Percentiles rank a stretch among this genome's conserved stretches.
Evolutionary conservation across 2,329 filamentous ascomycete genomes (phyloP).

Genomic region (Erysiphe neolycopersici): DNA sequence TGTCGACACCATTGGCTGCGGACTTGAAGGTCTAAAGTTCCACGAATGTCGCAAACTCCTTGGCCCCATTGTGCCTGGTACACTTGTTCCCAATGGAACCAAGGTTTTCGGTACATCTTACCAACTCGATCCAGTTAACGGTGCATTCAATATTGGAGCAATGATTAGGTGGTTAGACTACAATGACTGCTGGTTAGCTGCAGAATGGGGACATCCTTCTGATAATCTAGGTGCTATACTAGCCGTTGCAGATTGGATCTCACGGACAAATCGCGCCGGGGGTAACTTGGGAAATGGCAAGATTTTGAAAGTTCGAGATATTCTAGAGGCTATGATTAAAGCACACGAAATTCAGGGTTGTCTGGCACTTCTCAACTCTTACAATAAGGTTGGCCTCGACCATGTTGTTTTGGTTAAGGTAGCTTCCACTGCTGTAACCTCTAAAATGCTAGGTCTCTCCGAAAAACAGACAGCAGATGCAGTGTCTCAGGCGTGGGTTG

Average conservation of each 20-base stretch:
- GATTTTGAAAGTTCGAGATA: constrained; percentile 66
- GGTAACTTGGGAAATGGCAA: constrained; percentile 68
- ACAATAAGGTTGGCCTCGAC: constrained; percentile 94
- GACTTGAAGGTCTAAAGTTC: constrained; percentile 83
- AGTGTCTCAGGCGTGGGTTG: constrained; percentile 91
- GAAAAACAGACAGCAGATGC: constrained; percentile 86
- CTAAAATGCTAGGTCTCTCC: constrained; percentile 75
- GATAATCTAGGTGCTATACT: constrained; percentile 96
- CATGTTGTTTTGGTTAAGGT: constrained; percentile 98
- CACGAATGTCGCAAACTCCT: constrained; percentile 89
- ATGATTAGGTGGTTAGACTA: constrained; percentile 99
- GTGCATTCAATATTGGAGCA: constrained; percentile 94
- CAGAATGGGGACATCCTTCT: constrained; percentile 95
- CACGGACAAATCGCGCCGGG: constrained; percentile 54
- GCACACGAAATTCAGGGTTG: constrained; percentile 98
- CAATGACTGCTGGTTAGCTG: constrained; percentile 98
- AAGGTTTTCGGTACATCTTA: constrained; percentile 79
- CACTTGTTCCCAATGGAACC: constrained; percentile 71
- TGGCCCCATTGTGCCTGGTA: constrained; percentile 74
- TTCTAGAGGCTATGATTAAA: constrained; percentile 96
- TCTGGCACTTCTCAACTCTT: constrained; percentile 89
- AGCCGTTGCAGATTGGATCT: constrained; percentile 91
- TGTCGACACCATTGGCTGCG: constrained; percentile 88
- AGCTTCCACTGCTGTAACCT: constrained; percentile 76
- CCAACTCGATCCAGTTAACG: constrained; percentile 83